phyloP scores from a whole-genome alignment of 2,329 filamentous ascomycete species.

The Cercospora brassicicola region DNA sequence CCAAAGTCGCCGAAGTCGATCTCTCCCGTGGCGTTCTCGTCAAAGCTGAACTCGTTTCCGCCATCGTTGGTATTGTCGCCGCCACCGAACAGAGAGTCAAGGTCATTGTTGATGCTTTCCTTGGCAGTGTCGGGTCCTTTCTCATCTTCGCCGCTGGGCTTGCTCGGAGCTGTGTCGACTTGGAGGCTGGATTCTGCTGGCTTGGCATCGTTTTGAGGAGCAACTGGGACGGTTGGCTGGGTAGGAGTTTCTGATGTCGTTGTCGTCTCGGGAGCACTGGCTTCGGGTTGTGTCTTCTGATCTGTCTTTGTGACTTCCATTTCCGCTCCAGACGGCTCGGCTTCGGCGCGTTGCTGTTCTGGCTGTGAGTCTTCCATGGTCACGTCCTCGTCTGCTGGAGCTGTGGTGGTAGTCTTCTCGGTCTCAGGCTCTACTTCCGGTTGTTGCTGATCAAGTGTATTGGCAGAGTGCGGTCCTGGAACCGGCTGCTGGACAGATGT shows the following conservation, averaged over 20 bases:
- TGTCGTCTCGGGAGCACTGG: neutral
- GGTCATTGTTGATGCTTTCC: slow-evolving; percentile 31
- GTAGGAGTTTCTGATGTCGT: neutral
- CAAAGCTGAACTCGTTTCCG: slow-evolving; percentile 27
- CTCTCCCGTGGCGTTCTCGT: slow-evolving; percentile 24
- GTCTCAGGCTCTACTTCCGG: slow-evolving; percentile 1
- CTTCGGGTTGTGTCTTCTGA: neutral
- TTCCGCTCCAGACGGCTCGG: neutral
- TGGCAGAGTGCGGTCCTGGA: neutral
- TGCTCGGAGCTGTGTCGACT: slow-evolving; percentile 15
- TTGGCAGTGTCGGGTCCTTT: slow-evolving; percentile 33
- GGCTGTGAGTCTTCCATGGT: slow-evolving; percentile 14
- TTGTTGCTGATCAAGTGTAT: neutral
- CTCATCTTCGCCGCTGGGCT: slow-evolving; percentile 23
- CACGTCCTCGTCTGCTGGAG: slow-evolving; percentile 7
- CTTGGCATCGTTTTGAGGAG: slow-evolving; percentile 4
- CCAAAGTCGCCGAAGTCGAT: slow-evolving; percentile 41
- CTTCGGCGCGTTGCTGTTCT: slow-evolving; percentile 6
- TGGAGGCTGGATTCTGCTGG: slow-evolving; percentile 16
- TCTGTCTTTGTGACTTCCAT: neutral
- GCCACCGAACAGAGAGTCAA: slow-evolving; percentile 41
- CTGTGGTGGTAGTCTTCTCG: neutral
- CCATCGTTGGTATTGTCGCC: slow-evolving; percentile 24
- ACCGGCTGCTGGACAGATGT: neutral
- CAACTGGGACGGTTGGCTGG: neutral